Percentiles rank a stretch among this genome's conserved stretches.
Conservation (phyloP, 768 basidiomycete species). For the Termitomyces sp. region DNA sequence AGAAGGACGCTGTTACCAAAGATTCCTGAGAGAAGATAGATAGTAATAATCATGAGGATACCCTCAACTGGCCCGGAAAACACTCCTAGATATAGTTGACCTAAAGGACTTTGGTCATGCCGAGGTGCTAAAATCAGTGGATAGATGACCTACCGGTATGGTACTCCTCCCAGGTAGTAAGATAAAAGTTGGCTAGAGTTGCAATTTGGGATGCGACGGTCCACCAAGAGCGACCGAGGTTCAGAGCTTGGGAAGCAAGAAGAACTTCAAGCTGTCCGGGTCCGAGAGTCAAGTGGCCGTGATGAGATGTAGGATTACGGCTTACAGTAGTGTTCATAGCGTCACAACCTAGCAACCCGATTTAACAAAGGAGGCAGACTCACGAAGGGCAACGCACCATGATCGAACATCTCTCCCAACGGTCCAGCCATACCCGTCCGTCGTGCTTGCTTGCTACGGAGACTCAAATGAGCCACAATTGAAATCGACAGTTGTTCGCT, state of each 20-base stretch:
- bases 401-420: constrained; percentile 97
- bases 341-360: constrained; percentile 63
- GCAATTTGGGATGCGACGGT: constrained; percentile 84
- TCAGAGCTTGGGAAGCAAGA: constrained; percentile 79
- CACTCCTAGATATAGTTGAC: constrained; percentile 85
- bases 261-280: constrained; percentile 75
- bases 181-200: constrained; percentile 74
- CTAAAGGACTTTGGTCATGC: constrained; percentile 27
- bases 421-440: constrained; percentile 98
- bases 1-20: constrained; percentile 46
- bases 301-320: neutral
- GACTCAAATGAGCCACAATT: constrained; percentile 3
- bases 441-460: constrained; percentile 84
- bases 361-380: neutral
- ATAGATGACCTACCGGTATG: constrained; percentile 63
- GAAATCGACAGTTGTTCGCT: neutral
- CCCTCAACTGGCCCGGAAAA: constrained; percentile 98
- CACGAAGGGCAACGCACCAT: constrained; percentile 49
- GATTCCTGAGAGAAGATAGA: constrained; percentile 77
- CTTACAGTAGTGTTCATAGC: constrained; percentile 91
- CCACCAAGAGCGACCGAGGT: constrained; percentile 96
- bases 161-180: constrained; percentile 83
- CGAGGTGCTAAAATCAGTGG: neutral
- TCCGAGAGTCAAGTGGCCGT: neutral
- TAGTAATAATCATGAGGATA: constrained; percentile 76